Evolutionary conservation across 2,329 filamentous ascomycete genomes (phyloP), one percentile per base, ranked within the genome.

Genomic region (Phialophora verrucosa): DNA sequence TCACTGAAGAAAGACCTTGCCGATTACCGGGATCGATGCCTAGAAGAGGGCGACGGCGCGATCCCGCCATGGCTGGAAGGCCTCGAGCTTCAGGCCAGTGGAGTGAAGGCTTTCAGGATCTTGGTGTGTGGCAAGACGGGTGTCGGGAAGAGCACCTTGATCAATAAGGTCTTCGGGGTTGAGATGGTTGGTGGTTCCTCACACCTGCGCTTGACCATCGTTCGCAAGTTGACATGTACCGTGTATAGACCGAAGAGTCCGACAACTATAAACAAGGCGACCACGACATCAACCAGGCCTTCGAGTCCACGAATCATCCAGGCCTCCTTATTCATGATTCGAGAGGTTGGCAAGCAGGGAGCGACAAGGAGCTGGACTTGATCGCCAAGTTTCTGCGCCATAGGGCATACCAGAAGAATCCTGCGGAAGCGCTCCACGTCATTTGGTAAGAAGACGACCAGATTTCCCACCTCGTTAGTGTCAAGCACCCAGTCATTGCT

Each of bases 271-370:
- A 67, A 59, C 69, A 74, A 64, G 76, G 75, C 38, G 68, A 72
- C 11, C 76, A 77, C 59, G 74, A 77, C 60, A 73, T 77, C 31
- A 73, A 72, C 42, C 59, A 75, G 31, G 75, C 74, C 27, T 75
- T 77, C 50, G 73, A 69, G 32, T 75, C 72, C 47, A 71, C 74
- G n/a, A 74, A 76, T 44, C 68, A 75, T 61, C 75, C 74, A 12
- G 76, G 76, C 59, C 59, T 77, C 5, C 67, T 78, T n/a, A 69
- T 77, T 31, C 76, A 78, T 56, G 76, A 78, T 59, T 77, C 75
- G 38, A 71, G 75, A 59, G 76, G 76, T 3, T 77, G 76, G 69
- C 75, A 77, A 66, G 75, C 74, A 42, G 75, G 75, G 29, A 74
- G 72, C 25, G 75, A 76, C 44, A 69, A 72, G 11, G 75, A 76